Base-by-base conservation (phyloP, 306 rosid species). In the Pachyrhizus erosus region DNA sequence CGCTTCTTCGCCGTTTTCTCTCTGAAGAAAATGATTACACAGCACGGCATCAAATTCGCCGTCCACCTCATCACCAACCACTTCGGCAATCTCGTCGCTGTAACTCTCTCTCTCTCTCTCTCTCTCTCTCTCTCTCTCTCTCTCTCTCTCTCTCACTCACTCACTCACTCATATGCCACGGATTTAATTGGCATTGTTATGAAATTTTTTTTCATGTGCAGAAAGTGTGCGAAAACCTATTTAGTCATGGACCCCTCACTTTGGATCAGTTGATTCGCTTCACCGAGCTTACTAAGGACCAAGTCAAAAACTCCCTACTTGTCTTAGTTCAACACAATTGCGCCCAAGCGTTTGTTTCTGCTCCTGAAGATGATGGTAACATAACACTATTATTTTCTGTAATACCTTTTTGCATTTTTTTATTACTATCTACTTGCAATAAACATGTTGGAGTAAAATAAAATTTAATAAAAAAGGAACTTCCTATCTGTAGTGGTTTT, bases 291-390 rank as follows among this genome's bases (percentile, higher is more conserved):
- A 85, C 87, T 11, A 77, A 79, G 31, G 88, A 87, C 68, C 93
- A 92, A 73, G 94, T 91, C 67, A 92, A 87, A 76, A 96, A 89
- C 82, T 91, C 98, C 29, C 84, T 96, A 27, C 97, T 96, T 39
- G 92, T 96, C 64, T 88, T 96, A 46, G 86, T 93, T 82, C 99
- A 96, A 74, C 98, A 96, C 81, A 96, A 96, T 77, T 93, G 97
- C 77, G 94, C 84, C 46, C 99, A 96, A 83, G 84, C 96, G 8
- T 94, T 81, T 79, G 34, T 86, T 65, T 5, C 24, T 4, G 79
- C 12, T 10, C 14, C 39, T 45, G 15, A 62, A 62, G 84, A 52
- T 73, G 42, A 48, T 9, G 27, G 17, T 29, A 52, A 9, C 62
- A 1, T 18, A 52, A 10, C 49, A 2, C 12, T 62, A 5, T 29